A percentile compares a stretch with the other conserved stretches of the same genome.
Conservation (phyloP, 208 protist genomes). For the Crithidia thermophila region DNA sequence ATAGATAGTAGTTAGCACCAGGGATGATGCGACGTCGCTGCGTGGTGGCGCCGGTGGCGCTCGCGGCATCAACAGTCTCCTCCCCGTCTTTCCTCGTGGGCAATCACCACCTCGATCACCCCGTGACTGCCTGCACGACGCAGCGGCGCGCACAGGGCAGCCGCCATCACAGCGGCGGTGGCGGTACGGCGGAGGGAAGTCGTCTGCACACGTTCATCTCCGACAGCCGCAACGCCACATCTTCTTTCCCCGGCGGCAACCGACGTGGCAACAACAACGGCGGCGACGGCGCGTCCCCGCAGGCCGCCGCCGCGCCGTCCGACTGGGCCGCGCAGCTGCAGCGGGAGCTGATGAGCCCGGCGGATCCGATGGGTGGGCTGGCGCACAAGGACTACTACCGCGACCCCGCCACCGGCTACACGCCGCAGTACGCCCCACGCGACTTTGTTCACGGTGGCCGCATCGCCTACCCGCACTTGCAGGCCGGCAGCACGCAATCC, state of each 20-base stretch:
- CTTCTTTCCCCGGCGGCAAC: slow-evolving; percentile 7
- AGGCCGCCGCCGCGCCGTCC: background rate
- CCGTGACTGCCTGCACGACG: too few species aligned
- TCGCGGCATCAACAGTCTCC: background rate
- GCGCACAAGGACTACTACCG: slow-evolving; percentile 90
- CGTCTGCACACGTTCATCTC: slow-evolving; percentile 26
- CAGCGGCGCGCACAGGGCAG: slow-evolving; percentile 22
- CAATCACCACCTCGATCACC: too few species aligned
- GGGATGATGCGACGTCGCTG: slow-evolving; percentile 50
- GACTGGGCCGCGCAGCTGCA: slow-evolving; percentile 79
- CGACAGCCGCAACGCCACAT: slow-evolving; percentile 17
- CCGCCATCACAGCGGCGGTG: background rate
- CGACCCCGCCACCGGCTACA: slow-evolving; percentile 72
- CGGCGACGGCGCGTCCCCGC: background rate
- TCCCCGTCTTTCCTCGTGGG: background rate
- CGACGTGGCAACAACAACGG: background rate
- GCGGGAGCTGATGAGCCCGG: slow-evolving; percentile 70
- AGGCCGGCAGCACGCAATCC: slow-evolving; percentile 26
- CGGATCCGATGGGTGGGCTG: slow-evolving; percentile 76
- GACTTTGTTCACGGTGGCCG: slow-evolving; percentile 72
- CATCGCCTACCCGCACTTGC: slow-evolving; percentile 68
- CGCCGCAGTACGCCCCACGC: slow-evolving; percentile 85
- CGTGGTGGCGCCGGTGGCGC: slow-evolving; percentile 2
- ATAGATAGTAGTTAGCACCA: background rate
- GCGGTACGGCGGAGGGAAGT: slow-evolving; percentile 3